Conservation (phyloP, 1,284 basidiomycete genomes). For the Clitocybe nebularis region DNA sequence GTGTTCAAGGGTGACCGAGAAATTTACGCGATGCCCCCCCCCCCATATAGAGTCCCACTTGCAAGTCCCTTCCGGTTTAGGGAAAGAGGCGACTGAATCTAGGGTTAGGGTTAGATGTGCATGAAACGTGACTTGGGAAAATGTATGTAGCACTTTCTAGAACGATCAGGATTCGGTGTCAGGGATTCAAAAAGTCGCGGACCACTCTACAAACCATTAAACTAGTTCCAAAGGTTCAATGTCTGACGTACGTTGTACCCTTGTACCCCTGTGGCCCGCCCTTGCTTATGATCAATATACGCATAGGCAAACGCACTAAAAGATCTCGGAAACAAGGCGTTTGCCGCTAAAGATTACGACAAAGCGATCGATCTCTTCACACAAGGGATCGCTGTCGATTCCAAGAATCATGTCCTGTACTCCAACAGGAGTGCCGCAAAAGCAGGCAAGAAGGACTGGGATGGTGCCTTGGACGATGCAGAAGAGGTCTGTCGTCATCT, state of each 20-base stretch:
- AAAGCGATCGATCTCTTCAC: constrained; percentile 86
- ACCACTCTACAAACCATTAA: not conserved
- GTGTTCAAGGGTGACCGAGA: too few species aligned
- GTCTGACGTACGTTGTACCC: constrained; percentile 31
- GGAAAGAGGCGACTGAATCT: constrained; percentile 9
- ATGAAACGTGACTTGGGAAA: constrained; percentile 7
- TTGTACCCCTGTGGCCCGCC: not conserved
- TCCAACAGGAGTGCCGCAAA: constrained; percentile 93
- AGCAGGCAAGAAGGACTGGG: constrained; percentile 79
- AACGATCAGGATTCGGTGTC: constrained; percentile 6
- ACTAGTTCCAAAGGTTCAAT: constrained; percentile 22
- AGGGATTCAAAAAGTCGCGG: constrained; percentile 9
- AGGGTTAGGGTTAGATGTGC: constrained; percentile 14
- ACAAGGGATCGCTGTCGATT: constrained; percentile 83
- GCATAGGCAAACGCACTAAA: constrained; percentile 74
- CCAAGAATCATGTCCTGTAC: constrained; percentile 84
- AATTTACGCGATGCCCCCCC: too few species aligned
- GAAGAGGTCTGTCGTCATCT: constrained; percentile 63
- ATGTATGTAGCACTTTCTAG: constrained; percentile 14
- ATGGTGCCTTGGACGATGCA: constrained; percentile 82
- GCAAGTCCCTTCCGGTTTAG: too few species aligned
- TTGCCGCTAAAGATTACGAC: constrained; percentile 90
- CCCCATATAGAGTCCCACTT: too few species aligned
- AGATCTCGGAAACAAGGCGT: constrained; percentile 94
- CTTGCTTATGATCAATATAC: not conserved